Evolutionary conservation across 768 basidiomycete species (phyloP).

Genomic region (Serendipita sp.): DNA sequence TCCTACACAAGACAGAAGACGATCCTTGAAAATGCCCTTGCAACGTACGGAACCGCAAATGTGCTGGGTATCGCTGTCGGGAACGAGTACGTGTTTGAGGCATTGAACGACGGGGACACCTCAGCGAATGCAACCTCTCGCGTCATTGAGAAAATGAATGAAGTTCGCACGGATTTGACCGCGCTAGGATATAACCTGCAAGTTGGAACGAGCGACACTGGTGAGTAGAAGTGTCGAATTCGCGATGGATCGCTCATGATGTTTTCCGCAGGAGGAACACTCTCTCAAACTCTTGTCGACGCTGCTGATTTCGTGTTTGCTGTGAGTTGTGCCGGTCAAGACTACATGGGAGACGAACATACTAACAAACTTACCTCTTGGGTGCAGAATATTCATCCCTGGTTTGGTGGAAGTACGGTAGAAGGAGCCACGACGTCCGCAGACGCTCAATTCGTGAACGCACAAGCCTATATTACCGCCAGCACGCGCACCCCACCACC

Average conservation of each 20-base stretch:
- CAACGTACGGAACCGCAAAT: not conserved
- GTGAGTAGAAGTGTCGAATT: not conserved
- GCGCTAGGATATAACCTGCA: not conserved
- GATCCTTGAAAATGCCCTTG: constrained; percentile 7
- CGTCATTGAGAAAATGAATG: not conserved
- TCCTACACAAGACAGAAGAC: constrained; percentile 7
- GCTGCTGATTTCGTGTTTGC: not conserved
- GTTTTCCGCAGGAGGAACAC: not conserved
- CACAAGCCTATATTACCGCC: not conserved
- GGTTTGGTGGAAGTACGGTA: not conserved
- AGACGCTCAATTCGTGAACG: not conserved
- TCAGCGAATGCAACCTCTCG: not conserved
- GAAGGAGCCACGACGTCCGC: not conserved
- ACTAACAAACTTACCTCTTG: no score
- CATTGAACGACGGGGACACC: not conserved
- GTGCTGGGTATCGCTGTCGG: constrained; percentile 7
- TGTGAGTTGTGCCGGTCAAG: no score
- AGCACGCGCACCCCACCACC: not conserved
- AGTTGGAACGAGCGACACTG: constrained; percentile 1
- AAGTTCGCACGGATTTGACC: not conserved
- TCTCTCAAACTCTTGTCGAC: not conserved
- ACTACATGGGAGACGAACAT: no score
- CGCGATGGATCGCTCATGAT: not conserved
- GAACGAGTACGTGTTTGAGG: constrained; percentile 4
- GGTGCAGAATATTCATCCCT: not conserved